Evolutionary conservation across 495 filamentous ascomycete species (phyloP).

Genomic region (Trichoderma asperelloides): DNA sequence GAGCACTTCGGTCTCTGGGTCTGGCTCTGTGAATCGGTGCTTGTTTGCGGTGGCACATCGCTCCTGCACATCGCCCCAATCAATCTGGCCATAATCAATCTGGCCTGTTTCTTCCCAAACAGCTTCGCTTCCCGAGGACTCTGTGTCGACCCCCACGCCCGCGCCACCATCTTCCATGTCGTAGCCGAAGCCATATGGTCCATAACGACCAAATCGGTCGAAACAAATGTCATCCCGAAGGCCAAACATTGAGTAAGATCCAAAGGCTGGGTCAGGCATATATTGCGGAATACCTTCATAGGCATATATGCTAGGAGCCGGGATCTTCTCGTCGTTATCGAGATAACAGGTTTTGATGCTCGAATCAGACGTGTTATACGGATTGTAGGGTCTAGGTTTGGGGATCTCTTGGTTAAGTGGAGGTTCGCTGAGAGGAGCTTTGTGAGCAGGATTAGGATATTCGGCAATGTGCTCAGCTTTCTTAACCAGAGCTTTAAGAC

Average conservation of each 20-base stretch:
- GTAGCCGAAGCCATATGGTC: conserved; percentile 87
- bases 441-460: conserved; percentile 49
- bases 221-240: conserved; percentile 83
- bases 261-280: conserved; percentile 72
- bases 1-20: neutral
- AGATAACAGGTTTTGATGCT: conserved; percentile 67
- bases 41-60: conserved; percentile 60
- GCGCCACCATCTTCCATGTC: conserved; percentile 62
- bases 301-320: conserved; percentile 55
- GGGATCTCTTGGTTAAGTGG: conserved; percentile 29
- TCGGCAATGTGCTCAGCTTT: conserved; percentile 58
- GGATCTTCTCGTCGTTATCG: conserved; percentile 49
- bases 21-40: conserved; percentile 43
- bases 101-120: conserved; percentile 63
- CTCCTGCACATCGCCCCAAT: conserved; percentile 69
- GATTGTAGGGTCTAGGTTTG: conserved; percentile 52
- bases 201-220: conserved; percentile 82
- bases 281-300: conserved; percentile 68
- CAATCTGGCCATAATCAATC: conserved; percentile 63
- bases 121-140: conserved; percentile 57
- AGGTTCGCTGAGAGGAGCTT: conserved; percentile 18
- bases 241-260: conserved; percentile 69
- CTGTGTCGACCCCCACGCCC: conserved; percentile 67
- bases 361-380: conserved; percentile 55
- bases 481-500: conserved; percentile 59